Evolutionary conservation across 106 monocot genomes (phyloP), one percentile per base, ranked within the genome.

Genomic region (Dioscorea dumetorum): DNA sequence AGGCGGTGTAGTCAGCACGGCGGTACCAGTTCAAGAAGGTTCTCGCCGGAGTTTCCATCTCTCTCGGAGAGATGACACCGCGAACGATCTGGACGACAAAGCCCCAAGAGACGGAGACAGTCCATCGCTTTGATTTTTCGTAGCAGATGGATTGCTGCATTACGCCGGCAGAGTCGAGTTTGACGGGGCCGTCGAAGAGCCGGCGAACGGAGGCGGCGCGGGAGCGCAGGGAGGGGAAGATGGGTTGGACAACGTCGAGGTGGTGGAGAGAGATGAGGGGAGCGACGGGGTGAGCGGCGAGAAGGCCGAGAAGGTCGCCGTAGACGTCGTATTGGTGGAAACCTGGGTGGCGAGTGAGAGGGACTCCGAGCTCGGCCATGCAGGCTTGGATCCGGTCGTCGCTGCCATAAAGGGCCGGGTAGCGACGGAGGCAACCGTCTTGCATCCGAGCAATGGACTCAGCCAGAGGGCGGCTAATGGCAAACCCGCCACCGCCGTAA

Each of bases 341-440:
- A 10, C 71, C 71, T 0, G 60, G 61, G 10, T 72, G 49, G 12
- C 71, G 60, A 8, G 71, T 72, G 0, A 72, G 51, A 5, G 71
- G 71, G 3, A 72, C 50, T 1, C 71, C 71, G 33, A 72, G 62
- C 71, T 72, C 71, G 12, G 71, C 71, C 71, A 72, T 72, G 71
- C 71, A 72, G 8, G 71, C 71, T 10, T 72, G 71, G 16, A 72
- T 72, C 61, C 61, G 49, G 23, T 72, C 61, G 61, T 72, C 71
- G 61, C 49, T 62, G 48, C 71, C 71, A 23, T 72, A 72, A 48
- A 72, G 71, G 4, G 48, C 4, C 0, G 61, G 20, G 62, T 72
- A 62, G 8, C 62, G 13, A 32, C 20, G 18, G n/a, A 72, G 32
- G 16, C 71, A 72, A 3, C 22, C 15, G 48, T 72, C 71, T 18